Evolutionary conservation across 1,139 yeast genomes (phyloP).

Genomic region (Petasospora rhodanensis): DNA sequence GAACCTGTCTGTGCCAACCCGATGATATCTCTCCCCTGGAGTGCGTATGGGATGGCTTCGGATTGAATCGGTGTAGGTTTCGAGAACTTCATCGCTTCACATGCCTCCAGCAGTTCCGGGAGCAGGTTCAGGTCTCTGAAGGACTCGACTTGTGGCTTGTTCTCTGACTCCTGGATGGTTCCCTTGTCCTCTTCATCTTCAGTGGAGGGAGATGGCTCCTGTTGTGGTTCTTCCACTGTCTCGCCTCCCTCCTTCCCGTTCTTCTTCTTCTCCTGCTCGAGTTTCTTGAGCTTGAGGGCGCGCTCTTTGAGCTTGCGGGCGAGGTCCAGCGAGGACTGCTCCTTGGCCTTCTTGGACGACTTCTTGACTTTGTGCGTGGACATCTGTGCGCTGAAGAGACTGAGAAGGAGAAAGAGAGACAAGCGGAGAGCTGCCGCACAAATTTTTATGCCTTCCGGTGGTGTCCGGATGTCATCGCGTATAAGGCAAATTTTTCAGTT

Average conservation of each 20-base stretch:
- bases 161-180: too few species aligned
- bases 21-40: constrained; percentile 78
- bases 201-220: constrained; percentile 1
- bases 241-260: constrained; percentile 4
- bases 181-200: constrained; percentile 3
- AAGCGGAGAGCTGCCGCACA: too few species aligned
- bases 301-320: constrained; percentile 49
- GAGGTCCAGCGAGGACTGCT: constrained; percentile 26
- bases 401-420: too few species aligned
- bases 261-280: constrained; percentile 28
- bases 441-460: constrained; percentile 5
- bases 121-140: constrained; percentile 56
- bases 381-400: background rate
- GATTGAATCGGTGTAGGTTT: constrained; percentile 90
- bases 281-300: constrained; percentile 44
- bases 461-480: constrained; percentile 27
- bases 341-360: constrained; percentile 25
- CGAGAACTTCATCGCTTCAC: constrained; percentile 58
- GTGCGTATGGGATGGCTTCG: constrained; percentile 87
- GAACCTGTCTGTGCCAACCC: constrained; percentile 85
- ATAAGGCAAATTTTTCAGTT: constrained; percentile 13
- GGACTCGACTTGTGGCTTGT: constrained; percentile 21
- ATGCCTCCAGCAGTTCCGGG: constrained; percentile 79
- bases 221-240: constrained; percentile 9
- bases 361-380: constrained; percentile 18